Base-by-base conservation (phyloP, 1,139 yeast species). In the Pichia sp. region DNA sequence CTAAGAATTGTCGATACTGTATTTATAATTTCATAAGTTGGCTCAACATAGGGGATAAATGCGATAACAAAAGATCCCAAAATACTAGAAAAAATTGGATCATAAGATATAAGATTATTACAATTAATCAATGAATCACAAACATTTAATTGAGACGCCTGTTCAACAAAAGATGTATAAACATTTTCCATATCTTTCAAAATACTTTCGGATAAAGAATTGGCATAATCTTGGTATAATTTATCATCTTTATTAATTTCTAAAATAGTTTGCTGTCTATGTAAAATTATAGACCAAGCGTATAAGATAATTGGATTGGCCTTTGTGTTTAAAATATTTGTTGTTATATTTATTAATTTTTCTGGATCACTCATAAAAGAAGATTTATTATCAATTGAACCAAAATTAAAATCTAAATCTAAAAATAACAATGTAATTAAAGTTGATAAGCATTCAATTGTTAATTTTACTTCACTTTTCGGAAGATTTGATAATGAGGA, bases 211-310 rank as follows among this genome's bases (percentile, higher is more conserved):
- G 24, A 22, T 55, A 48, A 63, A 47, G 10, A 59, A 32, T 41
- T 53, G 30, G 41, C 51, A 48, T 50, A 51, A 36, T 43, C 50
- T 46, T 39, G n/a, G 22, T 56, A 43, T 9, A 34, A 32, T 1
- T 51, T 43, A 38, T 55, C 40, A 9, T 52, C 41, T 2, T 68
- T 64, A 30, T 56, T 51, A 43, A 74, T 80, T 44, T 74, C 73
- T 12, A 76, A 59, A 28, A 76, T 61, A 36, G 73, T 66, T 4
- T 73, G 68, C 50, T 82, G 78, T 43, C 82, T 68, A 52, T 79
- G 78, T 8, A 82, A 59, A 6, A 82, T 64, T 23, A 85, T 74
- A 11, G 87, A 76, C 95, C 96, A 87, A 30, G 80, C 74, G 55
- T 84, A 82, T 41, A 76, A 61, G 1, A 81, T 65, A 4, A 82